Conservation (phyloP, 2,329 filamentous ascomycete species). For the Aspergillus fischeri region DNA sequence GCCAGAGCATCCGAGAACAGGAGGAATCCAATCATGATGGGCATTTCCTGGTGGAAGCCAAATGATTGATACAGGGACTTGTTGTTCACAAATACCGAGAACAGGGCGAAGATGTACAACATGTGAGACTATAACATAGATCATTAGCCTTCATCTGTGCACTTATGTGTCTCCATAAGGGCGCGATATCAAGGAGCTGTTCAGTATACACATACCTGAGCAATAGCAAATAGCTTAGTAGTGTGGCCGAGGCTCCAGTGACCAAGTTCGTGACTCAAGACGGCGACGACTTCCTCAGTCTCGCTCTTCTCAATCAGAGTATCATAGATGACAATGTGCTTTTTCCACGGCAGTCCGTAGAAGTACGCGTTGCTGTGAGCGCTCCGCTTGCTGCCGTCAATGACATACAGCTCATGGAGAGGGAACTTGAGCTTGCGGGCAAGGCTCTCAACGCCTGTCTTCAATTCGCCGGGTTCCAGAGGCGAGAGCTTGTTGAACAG, state of each 20-base stretch:
- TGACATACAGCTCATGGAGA: conserved; percentile 87
- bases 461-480: conserved; percentile 79
- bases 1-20: conserved; percentile 95
- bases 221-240: conserved; percentile 82
- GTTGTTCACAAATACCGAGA: conserved; percentile 98
- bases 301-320: conserved; percentile 95
- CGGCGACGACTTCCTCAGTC: conserved; percentile 86
- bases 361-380: conserved; percentile 93
- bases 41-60: conserved; percentile 76
- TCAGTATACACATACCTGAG: conserved; percentile 55
- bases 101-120: conserved; percentile 94
- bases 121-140: conserved; percentile 66
- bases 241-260: conserved; percentile 98
- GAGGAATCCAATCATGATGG: conserved; percentile 95
- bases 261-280: conserved; percentile 90
- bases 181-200: background rate
- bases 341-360: conserved; percentile 97
- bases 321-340: conserved; percentile 99
- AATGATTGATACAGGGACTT: conserved; percentile 84
- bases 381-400: conserved; percentile 84
- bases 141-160: background rate
- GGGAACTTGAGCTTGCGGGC: conserved; percentile 85
- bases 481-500: conserved; percentile 98
- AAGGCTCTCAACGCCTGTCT: conserved; percentile 79
- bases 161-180: background rate